A percentile compares a stretch with the other conserved stretches of the same genome.
Conservation (phyloP, 2,329 filamentous ascomycete genomes). For the Verticillium klebahnii region DNA sequence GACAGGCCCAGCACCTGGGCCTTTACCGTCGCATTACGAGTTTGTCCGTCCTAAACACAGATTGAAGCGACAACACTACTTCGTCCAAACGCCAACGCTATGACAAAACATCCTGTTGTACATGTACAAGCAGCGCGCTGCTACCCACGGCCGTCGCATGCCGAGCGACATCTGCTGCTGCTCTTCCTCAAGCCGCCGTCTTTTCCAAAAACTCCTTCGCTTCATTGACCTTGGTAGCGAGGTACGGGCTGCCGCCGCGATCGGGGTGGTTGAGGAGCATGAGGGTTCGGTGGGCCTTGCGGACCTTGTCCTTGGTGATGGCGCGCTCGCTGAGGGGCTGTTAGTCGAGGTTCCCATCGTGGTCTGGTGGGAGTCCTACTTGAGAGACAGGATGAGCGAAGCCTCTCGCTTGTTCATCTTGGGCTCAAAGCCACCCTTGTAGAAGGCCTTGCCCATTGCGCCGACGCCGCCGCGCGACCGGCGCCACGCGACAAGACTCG, state of each 20-base stretch:
- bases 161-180: neutral
- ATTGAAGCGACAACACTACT: neutral
- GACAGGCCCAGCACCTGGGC: neutral
- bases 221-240: slow-evolving; percentile 97
- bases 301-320: slow-evolving; percentile 86
- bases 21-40: neutral
- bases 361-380: slow-evolving; percentile 46
- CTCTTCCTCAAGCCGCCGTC: slow-evolving; percentile 25
- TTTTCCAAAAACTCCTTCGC: slow-evolving; percentile 96
- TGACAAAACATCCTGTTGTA: slow-evolving; percentile 4
- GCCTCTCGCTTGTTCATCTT: slow-evolving; percentile 94
- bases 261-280: slow-evolving; percentile 99
- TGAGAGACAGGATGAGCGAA: slow-evolving; percentile 82
- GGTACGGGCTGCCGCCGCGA: slow-evolving; percentile 90
- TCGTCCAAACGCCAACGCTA: slow-evolving; percentile 5
- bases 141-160: neutral
- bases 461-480: slow-evolving; percentile 74
- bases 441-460: slow-evolving; percentile 84
- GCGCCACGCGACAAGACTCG: slow-evolving; percentile 83
- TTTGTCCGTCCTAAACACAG: neutral
- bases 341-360: neutral
- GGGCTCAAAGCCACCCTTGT: slow-evolving; percentile 97
- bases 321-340: slow-evolving; percentile 65
- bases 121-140: slow-evolving; percentile 1
- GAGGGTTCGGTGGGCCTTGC: slow-evolving; percentile 89